Conservation (phyloP, 805 yeast species). For the Yamadazyma akitaensis region DNA sequence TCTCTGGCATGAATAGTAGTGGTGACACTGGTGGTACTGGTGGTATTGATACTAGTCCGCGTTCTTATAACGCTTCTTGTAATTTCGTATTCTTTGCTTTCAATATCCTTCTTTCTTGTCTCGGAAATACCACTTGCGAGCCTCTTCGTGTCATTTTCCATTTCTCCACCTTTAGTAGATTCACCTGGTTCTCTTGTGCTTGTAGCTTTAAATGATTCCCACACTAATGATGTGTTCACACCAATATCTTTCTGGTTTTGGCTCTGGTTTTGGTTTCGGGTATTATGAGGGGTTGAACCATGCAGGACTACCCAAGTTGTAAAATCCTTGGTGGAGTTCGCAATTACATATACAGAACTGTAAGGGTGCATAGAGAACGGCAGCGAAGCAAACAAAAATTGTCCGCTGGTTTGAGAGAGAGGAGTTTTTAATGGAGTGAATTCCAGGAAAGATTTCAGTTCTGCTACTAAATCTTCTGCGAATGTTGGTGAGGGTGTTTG, state of each 20-base stretch:
- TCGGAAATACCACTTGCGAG: too few species aligned
- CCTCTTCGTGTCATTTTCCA: too few species aligned
- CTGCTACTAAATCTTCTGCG: not conserved
- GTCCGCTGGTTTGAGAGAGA: not conserved
- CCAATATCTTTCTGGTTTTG: not conserved
- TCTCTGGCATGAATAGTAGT: not conserved
- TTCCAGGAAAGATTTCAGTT: too few species aligned
- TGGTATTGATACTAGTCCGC: too few species aligned
- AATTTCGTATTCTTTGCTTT: too few species aligned
- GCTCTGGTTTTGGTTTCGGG: not conserved
- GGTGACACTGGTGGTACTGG: not conserved
- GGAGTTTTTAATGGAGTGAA: not conserved
- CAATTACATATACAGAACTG: not conserved
- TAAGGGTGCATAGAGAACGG: not conserved
- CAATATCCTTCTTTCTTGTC: too few species aligned
- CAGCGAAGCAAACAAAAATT: not conserved
- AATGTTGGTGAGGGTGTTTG: not conserved
- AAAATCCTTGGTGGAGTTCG: not conserved
- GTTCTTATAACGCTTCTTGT: too few species aligned
- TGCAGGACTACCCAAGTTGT: not conserved
- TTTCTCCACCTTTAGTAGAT: not conserved
- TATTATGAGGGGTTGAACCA: not conserved
- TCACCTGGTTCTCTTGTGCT: not conserved
- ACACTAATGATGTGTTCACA: not conserved
- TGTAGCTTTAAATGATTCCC: not conserved